phyloP scores from a whole-genome alignment of 257 asterid species.

The Leptodermis oblonga region DNA sequence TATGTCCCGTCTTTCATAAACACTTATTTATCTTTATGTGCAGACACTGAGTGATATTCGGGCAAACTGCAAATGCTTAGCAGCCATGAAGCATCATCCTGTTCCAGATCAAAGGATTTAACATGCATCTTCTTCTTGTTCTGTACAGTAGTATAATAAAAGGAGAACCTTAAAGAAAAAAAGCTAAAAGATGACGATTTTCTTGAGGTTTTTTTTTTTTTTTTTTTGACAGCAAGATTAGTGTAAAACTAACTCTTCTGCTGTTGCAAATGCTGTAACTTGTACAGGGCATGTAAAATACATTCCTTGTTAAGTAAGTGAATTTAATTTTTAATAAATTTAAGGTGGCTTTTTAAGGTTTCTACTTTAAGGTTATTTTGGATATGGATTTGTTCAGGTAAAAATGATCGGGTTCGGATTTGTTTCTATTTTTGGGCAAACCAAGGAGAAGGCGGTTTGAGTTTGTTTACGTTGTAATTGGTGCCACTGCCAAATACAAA shows the following conservation, averaged over 20 bases:
- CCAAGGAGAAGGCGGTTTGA: constrained; percentile 23
- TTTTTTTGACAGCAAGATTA: not conserved
- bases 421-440: constrained; percentile 26
- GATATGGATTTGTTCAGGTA: too few species aligned
- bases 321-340: not conserved
- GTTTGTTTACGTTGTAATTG: constrained; percentile 17
- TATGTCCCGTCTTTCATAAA: too few species aligned
- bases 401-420: not conserved
- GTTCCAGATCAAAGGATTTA: constrained; percentile 26
- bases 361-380: too few species aligned
- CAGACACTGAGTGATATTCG: constrained; percentile 56
- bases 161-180: not conserved
- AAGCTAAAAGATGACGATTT: not conserved
- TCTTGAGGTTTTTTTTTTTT: not conserved
- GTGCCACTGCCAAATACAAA: too few species aligned
- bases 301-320: constrained; percentile 22
- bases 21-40: constrained; percentile 13
- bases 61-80: constrained; percentile 67
- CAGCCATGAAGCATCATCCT: constrained; percentile 35
- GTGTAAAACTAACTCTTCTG: constrained; percentile 9
- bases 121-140: constrained; percentile 4
- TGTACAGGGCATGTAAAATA: constrained; percentile 22
- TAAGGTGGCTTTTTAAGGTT: not conserved
- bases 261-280: constrained; percentile 8
- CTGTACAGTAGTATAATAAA: constrained; percentile 11